phyloP scores from a whole-genome alignment of 2,329 filamentous ascomycete genomes.

The Aspergillus sp. region DNA sequence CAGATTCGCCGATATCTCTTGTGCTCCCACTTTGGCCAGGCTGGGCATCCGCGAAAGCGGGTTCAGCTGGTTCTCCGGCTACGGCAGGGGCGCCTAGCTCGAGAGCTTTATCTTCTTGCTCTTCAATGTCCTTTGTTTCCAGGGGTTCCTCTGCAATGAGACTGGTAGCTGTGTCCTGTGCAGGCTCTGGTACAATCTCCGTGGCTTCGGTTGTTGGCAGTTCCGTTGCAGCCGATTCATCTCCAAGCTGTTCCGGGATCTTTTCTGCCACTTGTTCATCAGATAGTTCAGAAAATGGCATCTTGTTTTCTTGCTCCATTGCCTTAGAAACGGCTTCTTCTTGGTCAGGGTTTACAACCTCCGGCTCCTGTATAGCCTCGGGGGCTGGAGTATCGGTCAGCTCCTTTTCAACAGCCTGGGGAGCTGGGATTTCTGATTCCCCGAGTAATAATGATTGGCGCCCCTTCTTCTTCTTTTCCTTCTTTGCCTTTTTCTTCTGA shows the following conservation, averaged over 20 bases:
- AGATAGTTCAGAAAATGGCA: neutral
- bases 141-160: neutral
- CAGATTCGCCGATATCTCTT: neutral
- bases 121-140: neutral
- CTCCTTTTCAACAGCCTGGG: neutral
- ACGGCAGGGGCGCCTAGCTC: neutral
- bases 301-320: neutral
- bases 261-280: neutral
- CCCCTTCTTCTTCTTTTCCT: slow-evolving; percentile 24
- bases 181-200: neutral
- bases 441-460: slow-evolving; percentile 5
- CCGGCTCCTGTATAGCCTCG: neutral
- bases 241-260: neutral
- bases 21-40: neutral
- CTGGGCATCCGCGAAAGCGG: neutral
- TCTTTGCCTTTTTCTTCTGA: slow-evolving; percentile 28
- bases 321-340: neutral
- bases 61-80: neutral
- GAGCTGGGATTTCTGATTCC: neutral
- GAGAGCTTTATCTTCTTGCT: neutral
- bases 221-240: neutral
- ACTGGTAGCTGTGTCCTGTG: neutral
- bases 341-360: neutral
- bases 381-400: neutral
- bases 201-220: neutral